phyloP scores from a whole-genome alignment of 2,329 filamentous ascomycete genomes.

The Pleomassaria siparia region DNA sequence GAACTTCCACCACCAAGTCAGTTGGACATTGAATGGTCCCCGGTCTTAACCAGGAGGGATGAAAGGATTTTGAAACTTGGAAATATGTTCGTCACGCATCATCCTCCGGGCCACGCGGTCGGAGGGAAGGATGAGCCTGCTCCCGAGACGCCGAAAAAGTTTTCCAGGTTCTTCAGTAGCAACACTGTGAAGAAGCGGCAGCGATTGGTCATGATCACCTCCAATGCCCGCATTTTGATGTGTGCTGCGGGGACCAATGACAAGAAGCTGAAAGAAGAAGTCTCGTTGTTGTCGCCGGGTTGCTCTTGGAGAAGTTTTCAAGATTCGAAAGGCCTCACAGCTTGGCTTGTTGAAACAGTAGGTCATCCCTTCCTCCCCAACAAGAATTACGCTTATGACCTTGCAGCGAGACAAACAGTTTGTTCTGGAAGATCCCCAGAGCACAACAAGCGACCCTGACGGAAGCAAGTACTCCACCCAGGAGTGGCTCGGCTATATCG shows the following conservation, averaged over 20 bases:
- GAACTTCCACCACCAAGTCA: slow-evolving; percentile 96
- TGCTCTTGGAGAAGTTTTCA: slow-evolving; percentile 77
- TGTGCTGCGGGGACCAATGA: slow-evolving; percentile 91
- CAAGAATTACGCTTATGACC: slow-evolving; percentile 3
- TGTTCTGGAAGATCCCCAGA: slow-evolving; percentile 90
- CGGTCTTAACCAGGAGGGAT: slow-evolving; percentile 85
- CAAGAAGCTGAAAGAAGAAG: slow-evolving; percentile 90
- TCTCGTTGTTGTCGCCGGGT: slow-evolving; percentile 76
- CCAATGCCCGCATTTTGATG: slow-evolving; percentile 83
- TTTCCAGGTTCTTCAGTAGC: slow-evolving; percentile 90
- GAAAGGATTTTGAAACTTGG: slow-evolving; percentile 94
- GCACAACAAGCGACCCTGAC: slow-evolving; percentile 63
- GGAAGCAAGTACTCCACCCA: slow-evolving; percentile 70
- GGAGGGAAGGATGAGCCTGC: slow-evolving; percentile 64
- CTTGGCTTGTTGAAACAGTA: slow-evolving; percentile 94
- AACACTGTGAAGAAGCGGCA: slow-evolving; percentile 91
- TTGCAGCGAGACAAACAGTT: slow-evolving; percentile 83
- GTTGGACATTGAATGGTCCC: slow-evolving; percentile 97
- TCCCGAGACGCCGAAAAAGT: slow-evolving; percentile 72
- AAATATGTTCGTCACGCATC: slow-evolving; percentile 81
- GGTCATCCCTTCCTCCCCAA: slow-evolving; percentile 44
- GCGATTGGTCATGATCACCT: slow-evolving; percentile 91
- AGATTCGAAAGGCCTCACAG: slow-evolving; percentile 83
- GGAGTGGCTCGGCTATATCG: slow-evolving; percentile 90
- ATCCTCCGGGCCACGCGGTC: slow-evolving; percentile 73